These are phyloP conservation scores for Chrysoporthe cubensis DNA, from an alignment of 2,329 filamentous ascomycete species.

Conservation along the genomic window DNA sequence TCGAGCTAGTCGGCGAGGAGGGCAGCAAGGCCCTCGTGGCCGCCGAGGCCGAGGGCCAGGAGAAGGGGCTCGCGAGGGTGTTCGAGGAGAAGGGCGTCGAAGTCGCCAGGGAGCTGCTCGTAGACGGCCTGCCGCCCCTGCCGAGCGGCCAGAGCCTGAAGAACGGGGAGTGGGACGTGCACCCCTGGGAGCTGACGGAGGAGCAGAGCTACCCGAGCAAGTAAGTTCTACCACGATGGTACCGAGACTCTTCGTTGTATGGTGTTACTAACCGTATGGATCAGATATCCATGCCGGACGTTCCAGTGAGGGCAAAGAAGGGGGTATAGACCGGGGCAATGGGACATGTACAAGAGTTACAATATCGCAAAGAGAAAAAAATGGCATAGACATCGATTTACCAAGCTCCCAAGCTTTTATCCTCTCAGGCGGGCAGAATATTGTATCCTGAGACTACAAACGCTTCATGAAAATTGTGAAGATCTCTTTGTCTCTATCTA, in stretches of 20 bases:
- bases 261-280: conserved; percentile 39
- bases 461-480: neutral
- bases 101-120: conserved; percentile 63
- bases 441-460: neutral
- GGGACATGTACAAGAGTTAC: conserved; percentile 10
- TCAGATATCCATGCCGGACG: conserved; percentile 66
- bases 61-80: conserved; percentile 71
- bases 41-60: conserved; percentile 74
- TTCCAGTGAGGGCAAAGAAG: conserved; percentile 52
- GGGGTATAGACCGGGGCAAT: neutral
- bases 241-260: neutral
- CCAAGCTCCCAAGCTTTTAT: neutral
- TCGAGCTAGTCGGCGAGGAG: conserved; percentile 72
- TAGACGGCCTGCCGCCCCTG: conserved; percentile 82
- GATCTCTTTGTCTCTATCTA: neutral
- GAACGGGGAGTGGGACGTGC: conserved; percentile 63
- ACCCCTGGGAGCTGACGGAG: conserved; percentile 67
- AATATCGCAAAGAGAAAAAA: conserved; percentile 2
- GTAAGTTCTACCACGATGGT: conserved; percentile 53
- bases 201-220: conserved; percentile 72
- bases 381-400: conserved; percentile 23
- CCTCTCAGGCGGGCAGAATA: neutral
- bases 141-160: conserved; percentile 70
- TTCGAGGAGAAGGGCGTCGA: conserved; percentile 66
- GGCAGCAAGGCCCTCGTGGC: conserved; percentile 70